Percentiles rank a stretch among this genome's conserved stretches.
phyloP scores from a whole-genome alignment of 2,329 filamentous ascomycete genomes.

The Epichloe sylvatica region DNA sequence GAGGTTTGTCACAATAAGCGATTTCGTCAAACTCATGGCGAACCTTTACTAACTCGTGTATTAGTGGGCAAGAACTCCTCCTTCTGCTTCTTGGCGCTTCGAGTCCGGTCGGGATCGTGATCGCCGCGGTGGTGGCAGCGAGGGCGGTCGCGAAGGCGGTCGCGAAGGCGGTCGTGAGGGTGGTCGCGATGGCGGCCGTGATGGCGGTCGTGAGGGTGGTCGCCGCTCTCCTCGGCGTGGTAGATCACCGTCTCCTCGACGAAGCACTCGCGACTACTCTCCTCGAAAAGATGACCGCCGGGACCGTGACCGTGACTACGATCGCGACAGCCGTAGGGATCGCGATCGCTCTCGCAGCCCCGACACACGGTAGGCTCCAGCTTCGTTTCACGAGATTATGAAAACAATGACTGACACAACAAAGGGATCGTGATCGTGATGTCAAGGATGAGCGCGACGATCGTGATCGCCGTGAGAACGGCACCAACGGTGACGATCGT shows the following conservation, averaged over 20 bases:
- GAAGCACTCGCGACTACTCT: conserved; percentile 65
- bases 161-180: conserved; percentile 27
- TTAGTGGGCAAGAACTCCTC: conserved; percentile 97
- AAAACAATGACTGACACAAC: conserved; percentile 14
- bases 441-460: conserved; percentile 55
- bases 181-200: conserved; percentile 39
- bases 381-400: background rate
- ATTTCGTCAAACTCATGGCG: background rate
- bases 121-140: conserved; percentile 28
- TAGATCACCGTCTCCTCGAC: conserved; percentile 66
- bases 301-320: conserved; percentile 65
- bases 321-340: conserved; percentile 61
- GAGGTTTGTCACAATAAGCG: conserved; percentile 51
- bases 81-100: conserved; percentile 96
- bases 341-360: conserved; percentile 65
- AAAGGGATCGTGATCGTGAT: conserved; percentile 40
- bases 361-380: conserved; percentile 37
- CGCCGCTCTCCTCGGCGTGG: conserved; percentile 49
- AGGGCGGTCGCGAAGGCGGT: conserved; percentile 54
- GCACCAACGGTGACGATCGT: conserved; percentile 72
- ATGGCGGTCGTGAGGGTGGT: conserved; percentile 19
- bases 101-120: conserved; percentile 76
- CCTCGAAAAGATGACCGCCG: conserved; percentile 80
- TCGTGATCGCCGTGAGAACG: conserved; percentile 61
- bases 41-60: conserved; percentile 2